Evolutionary conservation across 495 filamentous ascomycete genomes (phyloP), one percentile per base, ranked within the genome.

Genomic region (Talaromyces trachyspermus): DNA sequence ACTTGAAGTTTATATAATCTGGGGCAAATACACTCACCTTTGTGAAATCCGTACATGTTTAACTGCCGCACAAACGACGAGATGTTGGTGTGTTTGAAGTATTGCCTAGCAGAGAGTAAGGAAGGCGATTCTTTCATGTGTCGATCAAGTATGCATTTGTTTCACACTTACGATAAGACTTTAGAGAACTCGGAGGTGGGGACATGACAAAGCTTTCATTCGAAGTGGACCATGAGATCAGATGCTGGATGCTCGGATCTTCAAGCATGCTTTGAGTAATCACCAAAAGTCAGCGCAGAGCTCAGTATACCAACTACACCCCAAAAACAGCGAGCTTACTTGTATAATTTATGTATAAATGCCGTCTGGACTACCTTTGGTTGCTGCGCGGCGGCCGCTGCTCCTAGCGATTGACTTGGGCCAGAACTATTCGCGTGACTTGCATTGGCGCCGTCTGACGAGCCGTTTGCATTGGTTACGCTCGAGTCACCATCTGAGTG

Each of bases 1-100:
- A 4, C 9, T 24, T 8, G 33, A 20, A 36, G n/a, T 46, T 1
- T 15, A 10, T 14, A 32, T 9, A 15, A 46, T 23, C 19, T 14
- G 20, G 9, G 14, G 14, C 14, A 19, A 6, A 25, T 3, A 15
- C 41, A 50, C 74, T 41, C 73, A 92, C 92, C 92, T 89, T 98
- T 98, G 66, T 98, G 92, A 70, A 98, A 98, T 2, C 92, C 92
- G 56, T 98, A 98, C 92, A 98, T 98, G 61, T 98, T 98, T 45
- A 98, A 72, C 66, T 98, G 92, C 40, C 92, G 81, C 27, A 98
- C 92, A 61, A 98, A 98, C 8, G 92, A 98, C 4, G 92, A 96
- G 46, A 97, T 94, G 60, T 98, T 98, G 49, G 92, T 98, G 64
- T 98, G 92, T 61, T 98, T 98, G 65, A 98, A 98, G 64, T 98